A percentile compares a stretch with the other conserved stretches of the same genome.
These are phyloP conservation scores for Rachicladosporium sp. DNA, from an alignment of 2,329 filamentous ascomycete species.

Conservation along the genomic window DNA sequence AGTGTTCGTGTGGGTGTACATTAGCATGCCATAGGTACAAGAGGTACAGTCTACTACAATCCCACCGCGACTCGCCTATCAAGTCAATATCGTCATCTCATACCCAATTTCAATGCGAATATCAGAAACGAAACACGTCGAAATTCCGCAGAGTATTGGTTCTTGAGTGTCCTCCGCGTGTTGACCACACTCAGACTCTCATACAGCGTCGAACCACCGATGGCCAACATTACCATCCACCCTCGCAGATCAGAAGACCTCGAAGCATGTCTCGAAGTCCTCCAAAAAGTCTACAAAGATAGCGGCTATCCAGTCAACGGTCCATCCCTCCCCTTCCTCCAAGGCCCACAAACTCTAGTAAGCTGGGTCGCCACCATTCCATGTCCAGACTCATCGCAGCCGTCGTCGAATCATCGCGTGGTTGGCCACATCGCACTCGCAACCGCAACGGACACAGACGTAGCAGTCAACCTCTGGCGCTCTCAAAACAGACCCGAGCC, in stretches of 20 bases:
- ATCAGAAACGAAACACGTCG: too few relatives aligned
- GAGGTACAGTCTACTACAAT: too few relatives aligned
- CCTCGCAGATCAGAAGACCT: constrained; percentile 10
- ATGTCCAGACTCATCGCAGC: too few relatives aligned
- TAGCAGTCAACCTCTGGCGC: constrained; percentile 11
- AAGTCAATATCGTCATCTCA: too few relatives aligned
- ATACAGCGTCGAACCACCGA: too few relatives aligned
- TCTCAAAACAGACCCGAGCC: constrained; percentile 6
- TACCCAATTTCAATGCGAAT: too few relatives aligned
- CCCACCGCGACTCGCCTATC: too few relatives aligned
- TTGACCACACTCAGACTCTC: too few relatives aligned
- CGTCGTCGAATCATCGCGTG: constrained; percentile 2
- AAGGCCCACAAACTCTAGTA: constrained; percentile 1
- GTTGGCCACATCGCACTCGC: constrained; percentile 14
- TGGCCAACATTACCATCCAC: neutral
- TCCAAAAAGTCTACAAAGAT: constrained; percentile 11
- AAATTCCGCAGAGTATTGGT: too few relatives aligned
- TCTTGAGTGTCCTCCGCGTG: too few relatives aligned
- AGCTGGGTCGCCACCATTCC: constrained; percentile 10
- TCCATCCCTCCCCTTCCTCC: constrained; percentile 8
- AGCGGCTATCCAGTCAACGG: constrained; percentile 19
- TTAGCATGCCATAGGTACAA: too few relatives aligned
- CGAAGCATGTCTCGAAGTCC: constrained; percentile 10
- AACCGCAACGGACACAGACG: constrained; percentile 4
- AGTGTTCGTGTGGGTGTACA: too few relatives aligned